Percentiles rank a stretch among this genome's conserved stretches.
These are phyloP conservation scores for Cucurbita maxima DNA, from an alignment of 306 rosid species.

Conservation along the genomic window DNA sequence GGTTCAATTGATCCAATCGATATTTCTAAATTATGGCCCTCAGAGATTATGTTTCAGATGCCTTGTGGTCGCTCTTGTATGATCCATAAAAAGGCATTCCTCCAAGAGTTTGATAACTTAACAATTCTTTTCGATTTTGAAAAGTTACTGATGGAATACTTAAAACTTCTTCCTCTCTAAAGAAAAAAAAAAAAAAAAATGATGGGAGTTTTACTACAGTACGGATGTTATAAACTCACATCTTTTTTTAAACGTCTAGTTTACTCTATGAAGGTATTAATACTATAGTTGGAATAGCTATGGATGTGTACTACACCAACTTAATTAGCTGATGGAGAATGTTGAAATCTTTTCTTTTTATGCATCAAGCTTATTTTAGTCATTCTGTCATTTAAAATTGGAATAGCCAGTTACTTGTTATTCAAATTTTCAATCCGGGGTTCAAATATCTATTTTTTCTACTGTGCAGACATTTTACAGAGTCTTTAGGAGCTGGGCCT, in stretches of 20 bases:
- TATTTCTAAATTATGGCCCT: not conserved
- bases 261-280: not conserved
- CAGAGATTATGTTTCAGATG: not conserved
- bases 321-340: not conserved
- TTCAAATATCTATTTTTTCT: not conserved
- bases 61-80: not conserved
- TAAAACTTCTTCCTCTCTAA: too few species aligned
- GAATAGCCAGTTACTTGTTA: not conserved
- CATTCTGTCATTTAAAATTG: not conserved
- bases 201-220: not conserved
- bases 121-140: not conserved
- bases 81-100: too few species aligned
- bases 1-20: not conserved
- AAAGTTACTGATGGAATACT: not conserved
- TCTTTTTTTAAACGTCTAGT: not conserved
- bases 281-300: not conserved
- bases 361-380: not conserved
- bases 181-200: too few species aligned
- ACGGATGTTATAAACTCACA: not conserved
- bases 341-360: not conserved
- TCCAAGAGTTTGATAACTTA: not conserved
- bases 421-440: not conserved
- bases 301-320: not conserved
- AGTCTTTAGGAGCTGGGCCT: constrained; percentile 80
- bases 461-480: constrained; percentile 56